Percentiles rank a stretch among this genome's conserved stretches.
phyloP scores from a whole-genome alignment of 2,329 filamentous ascomycete species.

The Exophiala spinifera region DNA sequence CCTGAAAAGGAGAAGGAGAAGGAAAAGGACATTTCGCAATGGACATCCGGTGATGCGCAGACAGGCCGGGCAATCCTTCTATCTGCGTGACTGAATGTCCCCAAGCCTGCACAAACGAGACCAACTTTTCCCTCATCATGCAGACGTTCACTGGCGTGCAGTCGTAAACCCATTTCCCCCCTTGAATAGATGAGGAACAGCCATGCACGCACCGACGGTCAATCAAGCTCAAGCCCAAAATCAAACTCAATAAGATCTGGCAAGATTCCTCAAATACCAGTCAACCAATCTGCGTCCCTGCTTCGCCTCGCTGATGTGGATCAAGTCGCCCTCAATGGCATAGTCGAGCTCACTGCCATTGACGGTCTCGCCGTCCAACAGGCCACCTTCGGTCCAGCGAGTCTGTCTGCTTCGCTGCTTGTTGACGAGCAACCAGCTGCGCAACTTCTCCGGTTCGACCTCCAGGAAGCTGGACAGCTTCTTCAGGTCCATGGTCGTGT shows the following conservation, averaged over 20 bases:
- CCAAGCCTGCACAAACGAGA: too few relatives aligned
- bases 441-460: conserved; percentile 91
- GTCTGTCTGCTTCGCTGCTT: conserved; percentile 98
- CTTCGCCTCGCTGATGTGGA: conserved; percentile 98
- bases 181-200: too few relatives aligned
- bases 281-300: conserved; percentile 95
- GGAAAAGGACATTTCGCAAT: too few relatives aligned
- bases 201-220: too few relatives aligned
- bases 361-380: conserved; percentile 87
- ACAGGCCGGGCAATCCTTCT: too few relatives aligned
- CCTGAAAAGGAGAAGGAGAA: too few relatives aligned
- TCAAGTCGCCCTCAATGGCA: conserved; percentile 91
- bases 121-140: too few relatives aligned
- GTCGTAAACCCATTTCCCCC: too few relatives aligned
- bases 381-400: conserved; percentile 84
- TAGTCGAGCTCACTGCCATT: conserved; percentile 97
- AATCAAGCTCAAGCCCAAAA: not conserved
- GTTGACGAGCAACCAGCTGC: conserved; percentile 91
- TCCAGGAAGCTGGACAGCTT: conserved; percentile 97
- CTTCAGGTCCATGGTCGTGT: conserved; percentile 98
- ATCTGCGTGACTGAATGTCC: too few relatives aligned
- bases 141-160: too few relatives aligned
- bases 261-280: conserved; percentile 97
- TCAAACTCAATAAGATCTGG: conserved; percentile 74
- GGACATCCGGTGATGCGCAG: too few relatives aligned